Conservation (phyloP, 768 basidiomycete genomes). For the Lentinus brumalis region DNA sequence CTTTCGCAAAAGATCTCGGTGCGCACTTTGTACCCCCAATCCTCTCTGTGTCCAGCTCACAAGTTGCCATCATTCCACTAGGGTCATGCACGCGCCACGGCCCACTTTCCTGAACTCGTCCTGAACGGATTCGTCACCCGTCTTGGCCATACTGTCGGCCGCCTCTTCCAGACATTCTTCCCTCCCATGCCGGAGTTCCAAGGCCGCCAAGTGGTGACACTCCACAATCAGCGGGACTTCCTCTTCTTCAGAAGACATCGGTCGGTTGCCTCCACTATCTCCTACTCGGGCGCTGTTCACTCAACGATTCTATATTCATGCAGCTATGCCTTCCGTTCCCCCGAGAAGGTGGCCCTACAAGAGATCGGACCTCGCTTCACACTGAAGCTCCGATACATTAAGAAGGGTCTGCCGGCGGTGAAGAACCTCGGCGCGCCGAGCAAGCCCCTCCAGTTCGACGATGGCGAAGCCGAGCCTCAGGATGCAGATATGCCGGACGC, state of each 20-base stretch:
- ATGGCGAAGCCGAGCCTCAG: conserved; percentile 27
- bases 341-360: conserved; percentile 89
- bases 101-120: conserved; percentile 93
- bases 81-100: conserved; percentile 92
- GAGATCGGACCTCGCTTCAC: conserved; percentile 99
- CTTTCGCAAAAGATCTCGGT: conserved; percentile 87
- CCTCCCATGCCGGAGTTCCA: conserved; percentile 94
- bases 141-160: conserved; percentile 89
- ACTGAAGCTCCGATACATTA: conserved; percentile 86
- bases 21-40: conserved; percentile 27
- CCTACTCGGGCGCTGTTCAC: not conserved
- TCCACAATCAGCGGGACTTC: conserved; percentile 98
- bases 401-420: conserved; percentile 86
- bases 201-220: conserved; percentile 94
- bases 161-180: conserved; percentile 96
- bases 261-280: conserved; percentile 40
- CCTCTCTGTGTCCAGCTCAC: not conserved
- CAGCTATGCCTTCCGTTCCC: conserved; percentile 90
- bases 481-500: conserved; percentile 35
- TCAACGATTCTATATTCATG: conserved; percentile 13
- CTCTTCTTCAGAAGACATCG: conserved; percentile 96
- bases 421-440: conserved; percentile 66
- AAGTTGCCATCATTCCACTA: conserved; percentile 29
- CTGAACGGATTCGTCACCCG: conserved; percentile 93
- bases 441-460: conserved; percentile 55